Percentiles rank a stretch among this genome's conserved stretches.
phyloP scores from a whole-genome alignment of 2,329 filamentous ascomycete genomes.

The Exophiala phaeomuriformis region DNA sequence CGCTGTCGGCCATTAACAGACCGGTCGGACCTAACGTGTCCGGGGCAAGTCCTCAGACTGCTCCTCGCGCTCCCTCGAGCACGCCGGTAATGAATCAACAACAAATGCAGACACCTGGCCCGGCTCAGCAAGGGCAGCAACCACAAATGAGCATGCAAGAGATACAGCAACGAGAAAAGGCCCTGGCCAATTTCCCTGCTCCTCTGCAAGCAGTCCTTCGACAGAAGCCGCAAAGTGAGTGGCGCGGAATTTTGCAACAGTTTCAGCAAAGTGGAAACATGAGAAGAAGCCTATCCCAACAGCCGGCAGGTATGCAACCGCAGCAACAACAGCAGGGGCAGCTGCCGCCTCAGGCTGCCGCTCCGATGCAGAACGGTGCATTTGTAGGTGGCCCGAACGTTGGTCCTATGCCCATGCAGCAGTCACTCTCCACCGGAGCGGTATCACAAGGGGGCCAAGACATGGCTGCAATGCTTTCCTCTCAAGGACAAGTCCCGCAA shows the following conservation, averaged over 20 bases:
- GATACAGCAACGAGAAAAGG: constrained; percentile 20
- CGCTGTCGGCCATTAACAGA: constrained; percentile 36
- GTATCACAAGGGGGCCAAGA: constrained; percentile 17
- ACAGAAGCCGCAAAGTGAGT: constrained; percentile 21
- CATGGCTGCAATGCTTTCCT: constrained; percentile 5
- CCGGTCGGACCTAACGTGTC: constrained; percentile 32
- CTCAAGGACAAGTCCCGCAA: constrained; percentile 17
- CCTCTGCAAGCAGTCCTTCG: constrained; percentile 21
- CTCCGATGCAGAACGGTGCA: constrained; percentile 17
- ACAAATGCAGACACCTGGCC: constrained; percentile 13
- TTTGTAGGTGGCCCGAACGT: constrained; percentile 17
- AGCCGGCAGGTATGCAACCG: constrained; percentile 14
- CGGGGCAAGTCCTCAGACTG: constrained; percentile 18
- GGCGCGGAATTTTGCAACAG: constrained; percentile 21
- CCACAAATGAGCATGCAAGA: constrained; percentile 20
- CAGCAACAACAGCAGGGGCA: constrained; percentile 4
- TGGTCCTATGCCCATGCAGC: constrained; percentile 22
- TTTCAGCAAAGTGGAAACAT: constrained; percentile 23
- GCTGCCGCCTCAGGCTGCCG: constrained; percentile 8
- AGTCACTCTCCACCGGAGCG: constrained; percentile 25
- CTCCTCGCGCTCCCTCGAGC: constrained; percentile 19
- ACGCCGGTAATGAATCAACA: constrained; percentile 24
- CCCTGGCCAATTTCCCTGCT: constrained; percentile 20
- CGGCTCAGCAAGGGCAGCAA: constrained; percentile 16
- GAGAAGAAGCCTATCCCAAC: constrained; percentile 27